Percentiles rank a stretch among this genome's conserved stretches.
Conservation (phyloP, 2,329 filamentous ascomycete genomes). For the Ceratocystis destructans region DNA sequence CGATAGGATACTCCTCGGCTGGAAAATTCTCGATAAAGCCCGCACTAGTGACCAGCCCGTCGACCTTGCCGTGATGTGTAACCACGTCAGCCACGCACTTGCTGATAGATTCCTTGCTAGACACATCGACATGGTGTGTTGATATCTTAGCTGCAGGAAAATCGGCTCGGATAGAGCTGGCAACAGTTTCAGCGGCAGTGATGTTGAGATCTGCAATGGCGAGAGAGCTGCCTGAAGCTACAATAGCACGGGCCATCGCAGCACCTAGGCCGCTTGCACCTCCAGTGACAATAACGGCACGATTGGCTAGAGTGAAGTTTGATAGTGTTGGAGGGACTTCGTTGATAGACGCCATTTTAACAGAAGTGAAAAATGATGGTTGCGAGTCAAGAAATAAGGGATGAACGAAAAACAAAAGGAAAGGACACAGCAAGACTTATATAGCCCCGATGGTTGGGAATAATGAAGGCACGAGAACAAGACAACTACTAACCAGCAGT, state of each 20-base stretch:
- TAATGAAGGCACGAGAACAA: background rate
- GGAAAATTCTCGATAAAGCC: conserved; percentile 95
- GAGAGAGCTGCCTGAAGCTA: conserved; percentile 74
- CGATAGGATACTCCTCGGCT: conserved; percentile 77
- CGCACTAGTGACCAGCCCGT: conserved; percentile 87
- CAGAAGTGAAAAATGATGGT: too few species aligned
- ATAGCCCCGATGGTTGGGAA: too few species aligned
- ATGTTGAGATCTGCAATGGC: conserved; percentile 87
- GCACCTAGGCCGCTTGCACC: conserved; percentile 79
- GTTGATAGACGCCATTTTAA: background rate
- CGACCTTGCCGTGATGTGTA: conserved; percentile 62
- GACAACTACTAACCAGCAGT: too few species aligned
- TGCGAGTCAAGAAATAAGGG: background rate
- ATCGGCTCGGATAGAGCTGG: background rate
- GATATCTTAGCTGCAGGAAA: conserved; percentile 41
- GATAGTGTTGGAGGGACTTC: conserved; percentile 51
- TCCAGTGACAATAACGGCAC: conserved; percentile 75
- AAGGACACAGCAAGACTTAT: background rate
- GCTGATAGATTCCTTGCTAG: conserved; percentile 9
- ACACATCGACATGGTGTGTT: conserved; percentile 52
- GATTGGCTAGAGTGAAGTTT: conserved; percentile 73
- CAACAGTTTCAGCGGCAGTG: background rate
- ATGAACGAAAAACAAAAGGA: background rate
- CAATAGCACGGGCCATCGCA: conserved; percentile 84
- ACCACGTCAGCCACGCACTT: conserved; percentile 26